These are phyloP conservation scores for Neurospora sp. DNA, from an alignment of 2,329 filamentous ascomycete genomes.

Conservation along the genomic window DNA sequence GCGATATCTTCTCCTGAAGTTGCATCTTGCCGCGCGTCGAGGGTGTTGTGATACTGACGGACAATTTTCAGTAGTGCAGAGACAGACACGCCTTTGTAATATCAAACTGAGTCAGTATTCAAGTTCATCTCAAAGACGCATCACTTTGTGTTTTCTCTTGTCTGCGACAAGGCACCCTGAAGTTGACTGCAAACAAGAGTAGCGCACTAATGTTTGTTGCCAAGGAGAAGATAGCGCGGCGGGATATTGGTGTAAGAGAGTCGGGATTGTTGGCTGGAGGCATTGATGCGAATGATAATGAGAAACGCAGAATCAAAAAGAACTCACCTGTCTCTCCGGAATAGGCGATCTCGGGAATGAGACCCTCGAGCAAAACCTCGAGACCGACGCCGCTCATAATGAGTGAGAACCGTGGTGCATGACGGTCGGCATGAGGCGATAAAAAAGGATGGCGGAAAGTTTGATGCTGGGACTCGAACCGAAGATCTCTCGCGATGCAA, in stretches of 20 bases:
- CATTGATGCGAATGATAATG: neutral
- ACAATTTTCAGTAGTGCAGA: slow-evolving; percentile 16
- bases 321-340: slow-evolving; percentile 32
- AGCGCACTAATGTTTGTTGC: neutral
- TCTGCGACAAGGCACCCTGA: neutral
- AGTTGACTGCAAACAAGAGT: neutral
- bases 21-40: slow-evolving; percentile 7
- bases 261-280: neutral
- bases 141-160: neutral
- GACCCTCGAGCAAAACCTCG: slow-evolving; percentile 34
- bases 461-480: neutral
- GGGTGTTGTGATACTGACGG: slow-evolving; percentile 14
- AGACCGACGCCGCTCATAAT: slow-evolving; percentile 26
- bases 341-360: slow-evolving; percentile 34
- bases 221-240: neutral
- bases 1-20: neutral
- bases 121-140: slow-evolving; percentile 1
- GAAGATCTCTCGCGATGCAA: neutral
- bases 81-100: slow-evolving; percentile 13
- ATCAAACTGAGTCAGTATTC: slow-evolving; percentile 8
- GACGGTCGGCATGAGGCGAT: neutral
- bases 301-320: neutral
- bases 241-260: neutral
- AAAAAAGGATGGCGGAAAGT: neutral
- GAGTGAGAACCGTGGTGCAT: neutral